phyloP scores from a whole-genome alignment of 1,284 basidiomycete species.

The Ceratobasidium sp. region DNA sequence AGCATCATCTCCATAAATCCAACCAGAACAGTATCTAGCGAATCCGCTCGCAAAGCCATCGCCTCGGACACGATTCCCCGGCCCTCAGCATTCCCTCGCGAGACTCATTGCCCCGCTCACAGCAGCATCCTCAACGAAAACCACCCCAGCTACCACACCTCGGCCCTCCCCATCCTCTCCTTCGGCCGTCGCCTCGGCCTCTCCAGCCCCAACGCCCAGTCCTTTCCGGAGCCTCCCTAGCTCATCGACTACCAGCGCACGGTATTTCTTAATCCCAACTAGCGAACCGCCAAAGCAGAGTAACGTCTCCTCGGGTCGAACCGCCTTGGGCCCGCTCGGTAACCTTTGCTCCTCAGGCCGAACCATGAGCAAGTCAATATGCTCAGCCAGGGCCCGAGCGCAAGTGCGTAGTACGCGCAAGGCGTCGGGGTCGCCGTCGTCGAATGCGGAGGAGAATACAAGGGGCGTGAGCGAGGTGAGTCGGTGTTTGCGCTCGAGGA shows the following conservation, averaged over 20 bases:
- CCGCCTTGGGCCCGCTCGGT: constrained; percentile 51
- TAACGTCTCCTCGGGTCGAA: constrained; percentile 66
- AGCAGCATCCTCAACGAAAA: constrained; percentile 73
- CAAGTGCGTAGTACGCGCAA: constrained; percentile 64
- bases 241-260: constrained; percentile 65
- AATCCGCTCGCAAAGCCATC: too few relatives aligned
- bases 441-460: constrained; percentile 76
- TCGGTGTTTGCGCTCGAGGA: constrained; percentile 70
- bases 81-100: too few relatives aligned
- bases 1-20: too few relatives aligned
- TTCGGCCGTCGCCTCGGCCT: constrained; percentile 65
- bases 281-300: constrained; percentile 67
- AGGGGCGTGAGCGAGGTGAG: constrained; percentile 75
- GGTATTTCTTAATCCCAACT: constrained; percentile 47
- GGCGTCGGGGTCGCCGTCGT: constrained; percentile 68
- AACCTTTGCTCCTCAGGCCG: constrained; percentile 49
- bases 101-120: constrained; percentile 68
- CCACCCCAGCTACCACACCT: constrained; percentile 66
- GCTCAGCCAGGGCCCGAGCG: constrained; percentile 66
- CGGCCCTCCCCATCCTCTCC: constrained; percentile 68
- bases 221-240: constrained; percentile 64
- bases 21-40: too few relatives aligned
- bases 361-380: constrained; percentile 66
- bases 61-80: too few relatives aligned
- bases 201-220: constrained; percentile 69